Conservation (phyloP, 2,329 filamentous ascomycete genomes). For the Metarhizium anisopliae region DNA sequence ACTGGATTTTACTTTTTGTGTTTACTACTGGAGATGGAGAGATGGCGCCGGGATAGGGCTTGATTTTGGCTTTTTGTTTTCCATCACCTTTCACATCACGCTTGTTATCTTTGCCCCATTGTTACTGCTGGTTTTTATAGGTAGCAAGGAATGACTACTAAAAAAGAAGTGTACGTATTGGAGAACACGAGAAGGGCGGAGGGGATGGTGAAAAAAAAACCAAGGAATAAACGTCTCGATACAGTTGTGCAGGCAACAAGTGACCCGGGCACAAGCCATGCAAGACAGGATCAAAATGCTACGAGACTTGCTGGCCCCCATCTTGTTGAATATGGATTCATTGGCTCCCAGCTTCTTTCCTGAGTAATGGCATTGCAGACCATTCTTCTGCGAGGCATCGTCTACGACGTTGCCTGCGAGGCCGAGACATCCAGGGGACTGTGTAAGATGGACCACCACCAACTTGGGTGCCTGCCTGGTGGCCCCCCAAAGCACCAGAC, state of each 20-base stretch:
- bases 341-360: background rate
- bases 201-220: background rate
- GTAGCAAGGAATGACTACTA: background rate
- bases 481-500: background rate
- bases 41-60: background rate
- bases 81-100: background rate
- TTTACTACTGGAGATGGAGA: background rate
- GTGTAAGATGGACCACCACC: background rate
- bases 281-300: background rate
- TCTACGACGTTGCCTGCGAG: constrained; percentile 3
- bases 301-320: background rate
- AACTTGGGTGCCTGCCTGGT: background rate
- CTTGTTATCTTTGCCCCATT: background rate
- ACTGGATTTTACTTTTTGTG: background rate
- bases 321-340: background rate
- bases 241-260: background rate
- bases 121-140: background rate
- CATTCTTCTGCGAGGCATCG: constrained; percentile 10
- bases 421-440: constrained; percentile 12
- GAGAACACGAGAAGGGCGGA: background rate
- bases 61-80: background rate
- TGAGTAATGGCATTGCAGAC: background rate
- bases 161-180: background rate
- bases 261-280: background rate
- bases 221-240: background rate